Percentiles rank a stretch among this genome's conserved stretches.
Evolutionary conservation across 768 basidiomycete species (phyloP).

Genomic region (Amanita phalloides): DNA sequence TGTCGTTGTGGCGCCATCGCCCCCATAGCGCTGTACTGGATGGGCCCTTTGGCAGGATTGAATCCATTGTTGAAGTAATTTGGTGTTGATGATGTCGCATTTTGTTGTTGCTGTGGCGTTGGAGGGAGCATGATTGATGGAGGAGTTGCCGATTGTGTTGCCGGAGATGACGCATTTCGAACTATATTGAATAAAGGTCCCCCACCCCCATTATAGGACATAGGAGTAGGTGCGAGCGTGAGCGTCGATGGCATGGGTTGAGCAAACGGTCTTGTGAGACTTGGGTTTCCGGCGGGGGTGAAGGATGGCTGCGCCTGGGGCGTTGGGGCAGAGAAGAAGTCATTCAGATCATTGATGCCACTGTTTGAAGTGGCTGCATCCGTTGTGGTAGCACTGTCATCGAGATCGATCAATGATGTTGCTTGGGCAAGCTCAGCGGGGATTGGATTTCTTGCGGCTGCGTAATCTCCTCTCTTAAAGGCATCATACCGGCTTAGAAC

Average conservation of each 20-base stretch:
- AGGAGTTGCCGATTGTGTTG: slow-evolving; percentile 20
- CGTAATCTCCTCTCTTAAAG: slow-evolving; percentile 86
- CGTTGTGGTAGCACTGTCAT: slow-evolving; percentile 31
- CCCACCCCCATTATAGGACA: slow-evolving; percentile 14
- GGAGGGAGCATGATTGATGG: slow-evolving; percentile 29
- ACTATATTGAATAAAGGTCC: slow-evolving; percentile 8
- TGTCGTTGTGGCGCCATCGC: slow-evolving; percentile 4
- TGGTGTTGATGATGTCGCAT: slow-evolving; percentile 12
- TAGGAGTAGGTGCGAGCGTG: slow-evolving; percentile 17
- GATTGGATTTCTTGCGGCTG: slow-evolving; percentile 54
- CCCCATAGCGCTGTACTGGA: slow-evolving; percentile 1
- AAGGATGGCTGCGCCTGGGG: slow-evolving; percentile 8
- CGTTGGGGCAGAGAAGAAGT: slow-evolving; percentile 37
- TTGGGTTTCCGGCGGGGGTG: background rate
- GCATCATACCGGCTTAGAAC: slow-evolving; percentile 86
- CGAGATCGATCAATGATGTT: slow-evolving; percentile 68
- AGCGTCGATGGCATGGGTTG: slow-evolving; percentile 6
- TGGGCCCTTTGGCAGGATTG: slow-evolving; percentile 12
- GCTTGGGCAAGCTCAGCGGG: slow-evolving; percentile 43
- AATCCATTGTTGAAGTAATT: slow-evolving; percentile 20
- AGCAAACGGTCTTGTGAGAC: background rate
- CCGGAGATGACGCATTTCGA: slow-evolving; percentile 13
- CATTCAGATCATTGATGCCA: slow-evolving; percentile 45
- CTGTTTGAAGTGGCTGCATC: slow-evolving; percentile 14
- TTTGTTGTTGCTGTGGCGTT: slow-evolving; percentile 15